These are phyloP conservation scores for Clitoria ternatea DNA, from an alignment of 306 rosid genomes.

Conservation along the genomic window DNA sequence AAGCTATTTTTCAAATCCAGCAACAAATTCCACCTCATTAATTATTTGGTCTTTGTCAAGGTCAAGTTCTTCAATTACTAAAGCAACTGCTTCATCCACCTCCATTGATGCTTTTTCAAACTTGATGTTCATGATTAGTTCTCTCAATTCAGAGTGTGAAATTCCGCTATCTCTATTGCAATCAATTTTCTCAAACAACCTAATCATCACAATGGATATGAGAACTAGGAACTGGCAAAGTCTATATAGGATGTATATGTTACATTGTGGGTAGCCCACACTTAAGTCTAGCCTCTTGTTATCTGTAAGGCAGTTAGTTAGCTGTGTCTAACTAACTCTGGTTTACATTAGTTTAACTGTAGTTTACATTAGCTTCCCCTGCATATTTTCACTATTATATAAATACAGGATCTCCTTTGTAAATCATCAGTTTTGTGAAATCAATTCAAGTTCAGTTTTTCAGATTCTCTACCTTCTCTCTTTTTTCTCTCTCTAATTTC, in stretches of 20 bases:
- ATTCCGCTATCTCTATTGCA: constrained; percentile 25
- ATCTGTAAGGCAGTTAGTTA: no score
- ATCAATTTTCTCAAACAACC: constrained; percentile 34
- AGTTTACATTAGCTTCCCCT: no score
- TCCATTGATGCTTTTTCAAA: constrained; percentile 22
- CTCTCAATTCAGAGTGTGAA: constrained; percentile 27
- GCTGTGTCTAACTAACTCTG: no score
- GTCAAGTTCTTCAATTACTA: constrained; percentile 37
- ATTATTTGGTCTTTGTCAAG: constrained; percentile 17
- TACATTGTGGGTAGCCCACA: no score
- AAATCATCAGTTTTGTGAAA: no score
- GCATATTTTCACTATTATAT: no score
- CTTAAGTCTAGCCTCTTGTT: no score
- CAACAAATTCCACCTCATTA: constrained; percentile 30
- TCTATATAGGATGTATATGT: not conserved
- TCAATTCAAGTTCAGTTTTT: no score
- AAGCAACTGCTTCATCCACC: constrained; percentile 31
- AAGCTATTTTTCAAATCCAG: constrained; percentile 28
- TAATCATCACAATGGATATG: not conserved
- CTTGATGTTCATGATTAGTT: constrained; percentile 27
- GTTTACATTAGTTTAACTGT: no score
- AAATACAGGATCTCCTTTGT: no score
- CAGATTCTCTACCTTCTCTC: no score
- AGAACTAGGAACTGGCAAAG: not conserved
- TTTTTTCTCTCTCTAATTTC: no score